These are phyloP conservation scores for Schwanniomyces pseudopolymorphus DNA, from an alignment of 805 yeast genomes.

Conservation along the genomic window DNA sequence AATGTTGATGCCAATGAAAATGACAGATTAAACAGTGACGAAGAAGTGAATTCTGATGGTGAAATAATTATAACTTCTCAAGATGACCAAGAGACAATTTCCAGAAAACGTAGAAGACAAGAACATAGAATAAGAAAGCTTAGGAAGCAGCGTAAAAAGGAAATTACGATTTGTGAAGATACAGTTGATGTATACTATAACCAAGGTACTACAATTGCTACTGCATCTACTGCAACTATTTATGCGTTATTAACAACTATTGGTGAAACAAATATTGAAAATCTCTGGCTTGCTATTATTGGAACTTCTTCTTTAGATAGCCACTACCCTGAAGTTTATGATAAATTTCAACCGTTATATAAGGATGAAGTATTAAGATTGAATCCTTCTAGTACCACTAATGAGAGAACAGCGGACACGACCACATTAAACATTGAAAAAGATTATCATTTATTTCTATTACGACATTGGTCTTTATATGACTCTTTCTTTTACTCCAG, in stretches of 20 bases:
- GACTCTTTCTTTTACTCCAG: conserved; percentile 90
- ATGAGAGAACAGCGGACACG: conserved; percentile 39
- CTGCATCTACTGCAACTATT: conserved; percentile 75
- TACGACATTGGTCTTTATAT: conserved; percentile 92
- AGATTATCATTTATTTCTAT: conserved; percentile 81
- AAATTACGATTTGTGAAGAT: conserved; percentile 49
- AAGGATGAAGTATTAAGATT: conserved; percentile 82
- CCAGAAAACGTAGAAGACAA: conserved; percentile 30
- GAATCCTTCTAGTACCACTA: conserved; percentile 33
- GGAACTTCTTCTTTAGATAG: conserved; percentile 83
- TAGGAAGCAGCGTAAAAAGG: conserved; percentile 38
- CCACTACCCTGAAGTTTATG: conserved; percentile 72
- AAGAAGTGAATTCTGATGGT: conserved; percentile 17
- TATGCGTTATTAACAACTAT: conserved; percentile 77
- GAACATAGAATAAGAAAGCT: conserved; percentile 25
- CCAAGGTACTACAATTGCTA: conserved; percentile 75
- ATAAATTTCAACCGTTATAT: conserved; percentile 66
- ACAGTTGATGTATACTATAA: conserved; percentile 73
- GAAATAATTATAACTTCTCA: conserved; percentile 17
- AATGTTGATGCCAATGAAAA: conserved; percentile 18
- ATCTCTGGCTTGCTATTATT: conserved; percentile 82
- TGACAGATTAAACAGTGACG: conserved; percentile 19
- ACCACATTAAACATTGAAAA: conserved; percentile 63
- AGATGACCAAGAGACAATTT: conserved; percentile 22
- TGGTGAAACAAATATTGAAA: conserved; percentile 73